phyloP scores from a whole-genome alignment of 1,284 basidiomycete genomes.

The Rhodotorula glutinis region DNA sequence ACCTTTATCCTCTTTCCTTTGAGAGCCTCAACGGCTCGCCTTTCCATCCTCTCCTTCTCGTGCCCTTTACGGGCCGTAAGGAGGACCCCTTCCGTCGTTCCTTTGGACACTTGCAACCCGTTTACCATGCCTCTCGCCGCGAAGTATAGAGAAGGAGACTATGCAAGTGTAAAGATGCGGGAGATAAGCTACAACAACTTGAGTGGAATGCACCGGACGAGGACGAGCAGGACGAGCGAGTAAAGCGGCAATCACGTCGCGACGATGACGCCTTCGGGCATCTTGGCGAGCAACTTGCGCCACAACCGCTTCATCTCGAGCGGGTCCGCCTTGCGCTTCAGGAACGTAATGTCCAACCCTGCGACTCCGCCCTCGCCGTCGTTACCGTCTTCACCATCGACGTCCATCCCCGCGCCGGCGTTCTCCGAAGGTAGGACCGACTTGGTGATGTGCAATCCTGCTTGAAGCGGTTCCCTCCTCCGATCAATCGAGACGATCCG shows the following conservation, averaged over 20 bases:
- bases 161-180: not conserved
- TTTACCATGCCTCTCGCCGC: too few relatives aligned
- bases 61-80: too few relatives aligned
- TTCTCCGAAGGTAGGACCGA: slow-evolving; percentile 19
- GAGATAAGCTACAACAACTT: slow-evolving; percentile 3
- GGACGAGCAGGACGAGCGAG: not conserved
- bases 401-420: slow-evolving; percentile 13
- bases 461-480: slow-evolving; percentile 13
- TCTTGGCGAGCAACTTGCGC: slow-evolving; percentile 14
- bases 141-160: not conserved
- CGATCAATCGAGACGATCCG: slow-evolving; percentile 19
- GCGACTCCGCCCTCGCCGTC: slow-evolving; percentile 1
- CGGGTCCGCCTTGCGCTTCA: slow-evolving; percentile 35
- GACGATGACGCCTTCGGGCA: slow-evolving; percentile 16
- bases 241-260: not conserved
- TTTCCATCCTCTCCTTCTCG: not conserved
- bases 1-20: not conserved
- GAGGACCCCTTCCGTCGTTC: not conserved
- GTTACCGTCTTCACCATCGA: slow-evolving; percentile 7
- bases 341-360: slow-evolving; percentile 29
- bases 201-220: not conserved
- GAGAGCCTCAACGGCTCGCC: slow-evolving; percentile 1
- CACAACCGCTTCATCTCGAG: slow-evolving; percentile 37
- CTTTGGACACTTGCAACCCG: too few relatives aligned
- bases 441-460: slow-evolving; percentile 14